These are phyloP conservation scores for Nothomitra cinnamomea DNA, from an alignment of 2,329 filamentous ascomycete species.

Conservation along the genomic window DNA sequence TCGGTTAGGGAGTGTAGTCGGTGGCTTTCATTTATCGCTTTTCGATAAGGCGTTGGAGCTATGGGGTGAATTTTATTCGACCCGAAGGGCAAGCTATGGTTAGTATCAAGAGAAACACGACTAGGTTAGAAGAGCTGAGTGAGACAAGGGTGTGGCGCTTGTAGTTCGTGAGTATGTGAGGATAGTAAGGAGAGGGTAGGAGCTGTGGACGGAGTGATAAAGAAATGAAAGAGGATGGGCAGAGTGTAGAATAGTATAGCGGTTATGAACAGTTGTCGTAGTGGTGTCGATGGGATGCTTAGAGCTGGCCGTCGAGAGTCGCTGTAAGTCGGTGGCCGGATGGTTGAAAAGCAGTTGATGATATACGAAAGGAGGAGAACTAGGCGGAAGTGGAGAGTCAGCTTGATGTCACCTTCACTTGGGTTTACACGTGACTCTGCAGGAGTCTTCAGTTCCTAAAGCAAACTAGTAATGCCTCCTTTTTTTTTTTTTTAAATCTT, in stretches of 20 bases:
- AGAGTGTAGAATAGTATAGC: neutral
- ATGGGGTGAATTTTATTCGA: neutral
- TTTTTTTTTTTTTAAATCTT: too few relatives aligned
- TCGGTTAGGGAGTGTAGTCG: neutral
- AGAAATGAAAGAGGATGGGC: neutral
- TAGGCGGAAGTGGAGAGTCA: neutral
- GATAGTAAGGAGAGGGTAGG: neutral
- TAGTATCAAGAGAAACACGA: neutral
- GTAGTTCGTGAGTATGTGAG: neutral
- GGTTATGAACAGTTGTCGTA: neutral
- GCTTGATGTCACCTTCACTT: neutral
- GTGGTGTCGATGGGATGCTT: neutral
- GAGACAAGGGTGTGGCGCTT: neutral
- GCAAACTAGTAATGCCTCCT: neutral
- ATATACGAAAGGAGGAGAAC: neutral
- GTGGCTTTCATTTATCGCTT: neutral
- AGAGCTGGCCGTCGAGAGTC: neutral
- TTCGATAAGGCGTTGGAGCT: neutral
- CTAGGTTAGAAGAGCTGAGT: neutral
- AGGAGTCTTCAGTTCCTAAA: neutral
- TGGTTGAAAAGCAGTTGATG: neutral
- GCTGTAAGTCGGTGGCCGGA: neutral
- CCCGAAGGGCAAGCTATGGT: neutral
- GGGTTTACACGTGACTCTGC: too few relatives aligned
- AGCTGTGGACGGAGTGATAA: neutral